phyloP scores from a whole-genome alignment of 2,329 filamentous ascomycete species.

The Colletotrichum eremochloae region DNA sequence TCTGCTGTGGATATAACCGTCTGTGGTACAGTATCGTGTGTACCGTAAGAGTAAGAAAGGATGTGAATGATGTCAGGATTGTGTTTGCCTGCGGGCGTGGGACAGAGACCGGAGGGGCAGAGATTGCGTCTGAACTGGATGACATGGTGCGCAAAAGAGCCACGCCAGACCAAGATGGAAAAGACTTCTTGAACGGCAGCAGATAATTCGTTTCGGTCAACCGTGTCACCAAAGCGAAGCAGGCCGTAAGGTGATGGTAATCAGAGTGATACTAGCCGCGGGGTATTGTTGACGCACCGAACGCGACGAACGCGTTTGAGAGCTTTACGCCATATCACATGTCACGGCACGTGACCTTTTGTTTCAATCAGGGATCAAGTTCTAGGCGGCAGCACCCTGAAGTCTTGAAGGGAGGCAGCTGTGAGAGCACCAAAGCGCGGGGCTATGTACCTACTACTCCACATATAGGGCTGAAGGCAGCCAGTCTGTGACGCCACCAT shows the following conservation, averaged over 20 bases:
- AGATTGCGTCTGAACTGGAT: conserved; percentile 22
- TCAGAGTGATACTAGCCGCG: no score
- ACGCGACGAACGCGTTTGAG: conserved; percentile 15
- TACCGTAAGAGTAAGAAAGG: conserved; percentile 85
- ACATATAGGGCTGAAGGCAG: conserved; percentile 44
- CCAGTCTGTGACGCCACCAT: conserved; percentile 39
- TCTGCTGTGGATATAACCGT: conserved; percentile 79
- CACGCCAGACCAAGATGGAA: not conserved
- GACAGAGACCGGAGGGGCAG: conserved; percentile 46
- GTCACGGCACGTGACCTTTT: not conserved
- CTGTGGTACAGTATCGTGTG: conserved; percentile 91
- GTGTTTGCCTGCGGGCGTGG: conserved; percentile 60
- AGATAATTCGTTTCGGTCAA: not conserved
- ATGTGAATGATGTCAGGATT: conserved; percentile 78
- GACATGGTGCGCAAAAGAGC: conserved; percentile 16
- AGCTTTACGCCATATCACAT: conserved; percentile 33
- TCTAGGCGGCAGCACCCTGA: not conserved
- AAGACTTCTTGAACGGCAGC: not conserved
- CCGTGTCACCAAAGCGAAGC: not conserved
- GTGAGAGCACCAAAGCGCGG: conserved; percentile 1
- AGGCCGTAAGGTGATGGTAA: not conserved
- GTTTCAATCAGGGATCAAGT: not conserved
- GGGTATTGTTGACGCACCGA: not conserved
- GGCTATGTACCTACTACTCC: conserved; percentile 19
- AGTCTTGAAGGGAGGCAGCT: not conserved